A percentile compares a stretch with the other conserved stretches of the same genome.
These are phyloP conservation scores for Ganoderma meredithae DNA, from an alignment of 1,284 basidiomycete species.

Conservation along the genomic window DNA sequence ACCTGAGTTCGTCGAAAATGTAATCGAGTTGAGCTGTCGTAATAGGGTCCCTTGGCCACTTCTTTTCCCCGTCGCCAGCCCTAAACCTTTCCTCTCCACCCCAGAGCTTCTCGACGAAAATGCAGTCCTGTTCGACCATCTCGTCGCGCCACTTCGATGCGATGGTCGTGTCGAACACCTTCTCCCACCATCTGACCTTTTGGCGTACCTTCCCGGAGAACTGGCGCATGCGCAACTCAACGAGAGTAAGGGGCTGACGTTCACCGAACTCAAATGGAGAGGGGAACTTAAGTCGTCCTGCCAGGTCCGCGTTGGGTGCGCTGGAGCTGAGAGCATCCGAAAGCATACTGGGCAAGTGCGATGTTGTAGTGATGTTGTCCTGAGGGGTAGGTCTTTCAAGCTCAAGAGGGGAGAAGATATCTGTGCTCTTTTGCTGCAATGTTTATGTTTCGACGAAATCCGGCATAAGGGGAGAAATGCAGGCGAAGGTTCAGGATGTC, in stretches of 20 bases:
- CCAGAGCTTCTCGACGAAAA: neutral
- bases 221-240: slow-evolving; percentile 30
- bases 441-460: no score
- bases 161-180: slow-evolving; percentile 28
- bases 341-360: neutral
- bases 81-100: slow-evolving; percentile 1
- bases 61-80: slow-evolving; percentile 9
- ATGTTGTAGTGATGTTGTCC: neutral
- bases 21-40: slow-evolving; percentile 19
- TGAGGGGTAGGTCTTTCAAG: neutral
- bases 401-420: no score
- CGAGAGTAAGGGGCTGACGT: slow-evolving; percentile 13
- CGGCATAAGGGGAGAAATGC: no score
- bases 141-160: slow-evolving; percentile 31
- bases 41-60: slow-evolving; percentile 14
- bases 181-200: slow-evolving; percentile 32
- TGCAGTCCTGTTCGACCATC: slow-evolving; percentile 21
- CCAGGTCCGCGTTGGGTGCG: neutral
- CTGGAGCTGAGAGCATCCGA: neutral
- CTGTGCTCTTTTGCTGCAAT: no score
- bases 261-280: slow-evolving; percentile 10
- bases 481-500: no score
- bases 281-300: slow-evolving; percentile 5
- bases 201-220: slow-evolving; percentile 29
- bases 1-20: slow-evolving; percentile 16